Percentiles rank a stretch among this genome's conserved stretches.
phyloP scores from a whole-genome alignment of 2,329 filamentous ascomycete genomes.

The Zymoseptoria tritici region DNA sequence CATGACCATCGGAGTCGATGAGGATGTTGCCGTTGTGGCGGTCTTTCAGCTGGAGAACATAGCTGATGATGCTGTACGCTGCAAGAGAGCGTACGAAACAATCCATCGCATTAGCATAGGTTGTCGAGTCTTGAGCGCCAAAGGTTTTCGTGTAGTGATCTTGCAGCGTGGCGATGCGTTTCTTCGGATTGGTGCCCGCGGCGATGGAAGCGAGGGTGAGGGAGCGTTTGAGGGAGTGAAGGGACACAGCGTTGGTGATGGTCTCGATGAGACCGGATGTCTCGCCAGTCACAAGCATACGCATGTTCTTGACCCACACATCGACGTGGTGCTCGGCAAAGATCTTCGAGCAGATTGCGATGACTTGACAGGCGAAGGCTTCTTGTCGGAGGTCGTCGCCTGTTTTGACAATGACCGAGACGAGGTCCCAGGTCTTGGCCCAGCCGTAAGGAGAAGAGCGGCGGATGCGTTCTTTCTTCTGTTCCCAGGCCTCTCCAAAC shows the following conservation, averaged over 20 bases:
- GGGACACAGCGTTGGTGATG: constrained; percentile 80
- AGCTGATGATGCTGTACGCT: constrained; percentile 78
- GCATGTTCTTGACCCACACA: constrained; percentile 87
- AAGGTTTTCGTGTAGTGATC: constrained; percentile 78
- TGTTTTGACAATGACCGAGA: constrained; percentile 83
- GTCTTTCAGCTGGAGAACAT: constrained; percentile 77
- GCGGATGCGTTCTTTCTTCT: constrained; percentile 75
- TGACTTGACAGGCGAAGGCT: constrained; percentile 79
- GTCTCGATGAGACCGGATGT: constrained; percentile 80
- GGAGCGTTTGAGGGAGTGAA: constrained; percentile 76
- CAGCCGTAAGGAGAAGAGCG: constrained; percentile 78
- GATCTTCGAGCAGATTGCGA: constrained; percentile 72
- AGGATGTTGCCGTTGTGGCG: constrained; percentile 81
- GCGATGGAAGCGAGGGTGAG: constrained; percentile 69
- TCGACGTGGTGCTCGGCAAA: constrained; percentile 67
- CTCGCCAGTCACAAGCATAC: constrained; percentile 77
- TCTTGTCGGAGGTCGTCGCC: constrained; percentile 70
- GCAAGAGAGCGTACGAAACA: constrained; percentile 76
- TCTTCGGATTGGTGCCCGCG: constrained; percentile 63
- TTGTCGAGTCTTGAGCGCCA: constrained; percentile 59
- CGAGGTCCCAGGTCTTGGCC: constrained; percentile 84
- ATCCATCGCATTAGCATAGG: constrained; percentile 64
- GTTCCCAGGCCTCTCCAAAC: constrained; percentile 79
- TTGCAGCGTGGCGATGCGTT: constrained; percentile 70
- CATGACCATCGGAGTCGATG: constrained; percentile 77